Conservation (phyloP, 805 yeast species). For the Kluyveromyces dobzhanskii region DNA sequence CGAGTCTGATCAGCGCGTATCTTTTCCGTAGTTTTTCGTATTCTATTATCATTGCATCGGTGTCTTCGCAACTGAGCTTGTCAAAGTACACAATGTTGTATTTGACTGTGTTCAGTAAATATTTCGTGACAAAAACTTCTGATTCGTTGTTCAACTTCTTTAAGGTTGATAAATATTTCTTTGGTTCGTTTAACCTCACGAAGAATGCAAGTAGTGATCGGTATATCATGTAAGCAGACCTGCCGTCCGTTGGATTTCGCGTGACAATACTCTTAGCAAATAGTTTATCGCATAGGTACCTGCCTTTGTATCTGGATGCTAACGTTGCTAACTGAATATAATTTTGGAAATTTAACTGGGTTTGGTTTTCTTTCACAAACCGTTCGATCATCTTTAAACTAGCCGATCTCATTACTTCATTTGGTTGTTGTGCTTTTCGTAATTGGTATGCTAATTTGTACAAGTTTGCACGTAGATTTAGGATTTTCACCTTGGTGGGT, state of each 20-base stretch:
- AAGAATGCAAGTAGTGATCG: slow-evolving; percentile 2
- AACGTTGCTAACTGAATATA: slow-evolving; percentile 15
- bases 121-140: not conserved
- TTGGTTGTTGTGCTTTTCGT: not conserved
- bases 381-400: slow-evolving; percentile 7
- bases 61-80: slow-evolving; percentile 2
- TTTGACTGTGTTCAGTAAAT: not conserved
- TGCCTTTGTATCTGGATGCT: slow-evolving; percentile 4
- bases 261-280: slow-evolving; percentile 1
- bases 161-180: slow-evolving; percentile 1
- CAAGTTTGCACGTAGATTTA: slow-evolving; percentile 15
- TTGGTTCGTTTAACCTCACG: slow-evolving; percentile 3
- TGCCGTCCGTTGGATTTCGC: not conserved
- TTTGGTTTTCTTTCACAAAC: slow-evolving; percentile 11
- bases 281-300: not conserved
- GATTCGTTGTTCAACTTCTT: slow-evolving; percentile 1
- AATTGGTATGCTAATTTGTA: slow-evolving; percentile 4
- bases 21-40: slow-evolving; percentile 11
- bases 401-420: not conserved
- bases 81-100: slow-evolving; percentile 1
- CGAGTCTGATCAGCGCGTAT: slow-evolving; percentile 15
- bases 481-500: slow-evolving; percentile 19
- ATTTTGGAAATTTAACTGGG: slow-evolving; percentile 15
- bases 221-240: slow-evolving; percentile 1
- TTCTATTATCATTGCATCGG: slow-evolving; percentile 10